Percentiles rank a stretch among this genome's conserved stretches.
Evolutionary conservation across 2,329 filamentous ascomycete genomes (phyloP).

Genomic region (Penicillium fuscoglaucum): DNA sequence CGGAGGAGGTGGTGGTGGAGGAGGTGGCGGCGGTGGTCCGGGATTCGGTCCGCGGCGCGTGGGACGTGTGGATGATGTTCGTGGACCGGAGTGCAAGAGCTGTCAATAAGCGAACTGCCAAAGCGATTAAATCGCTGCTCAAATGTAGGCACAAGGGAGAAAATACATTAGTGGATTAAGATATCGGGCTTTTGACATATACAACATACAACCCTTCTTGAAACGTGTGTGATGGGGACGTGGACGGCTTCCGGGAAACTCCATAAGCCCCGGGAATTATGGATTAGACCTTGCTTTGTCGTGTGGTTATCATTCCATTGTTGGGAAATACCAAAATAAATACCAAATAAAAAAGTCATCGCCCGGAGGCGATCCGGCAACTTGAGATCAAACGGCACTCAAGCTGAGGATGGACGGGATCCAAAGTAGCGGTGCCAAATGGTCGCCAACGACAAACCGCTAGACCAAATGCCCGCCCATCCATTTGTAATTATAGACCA

Average conservation of each 20-base stretch:
- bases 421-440: background rate
- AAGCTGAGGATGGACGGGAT: background rate
- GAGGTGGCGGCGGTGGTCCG: constrained; percentile 31
- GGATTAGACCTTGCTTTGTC: too few relatives aligned
- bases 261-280: background rate
- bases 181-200: too few relatives aligned
- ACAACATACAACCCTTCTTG: background rate
- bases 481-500: too few relatives aligned
- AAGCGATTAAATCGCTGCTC: too few relatives aligned
- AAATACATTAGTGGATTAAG: background rate
- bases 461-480: background rate
- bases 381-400: background rate
- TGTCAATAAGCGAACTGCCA: constrained; percentile 32
- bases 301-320: too few relatives aligned
- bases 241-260: background rate
- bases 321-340: too few relatives aligned
- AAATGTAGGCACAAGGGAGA: background rate
- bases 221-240: background rate
- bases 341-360: background rate
- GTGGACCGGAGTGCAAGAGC: constrained; percentile 50
- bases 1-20: constrained; percentile 28
- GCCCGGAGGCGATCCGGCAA: background rate
- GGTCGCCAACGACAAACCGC: background rate
- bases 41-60: constrained; percentile 41
- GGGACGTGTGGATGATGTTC: constrained; percentile 50